Evolutionary conservation across 2,329 filamentous ascomycete genomes (phyloP), one percentile per base, ranked within the genome.

Genomic region (Verticillium albo-atrum): DNA sequence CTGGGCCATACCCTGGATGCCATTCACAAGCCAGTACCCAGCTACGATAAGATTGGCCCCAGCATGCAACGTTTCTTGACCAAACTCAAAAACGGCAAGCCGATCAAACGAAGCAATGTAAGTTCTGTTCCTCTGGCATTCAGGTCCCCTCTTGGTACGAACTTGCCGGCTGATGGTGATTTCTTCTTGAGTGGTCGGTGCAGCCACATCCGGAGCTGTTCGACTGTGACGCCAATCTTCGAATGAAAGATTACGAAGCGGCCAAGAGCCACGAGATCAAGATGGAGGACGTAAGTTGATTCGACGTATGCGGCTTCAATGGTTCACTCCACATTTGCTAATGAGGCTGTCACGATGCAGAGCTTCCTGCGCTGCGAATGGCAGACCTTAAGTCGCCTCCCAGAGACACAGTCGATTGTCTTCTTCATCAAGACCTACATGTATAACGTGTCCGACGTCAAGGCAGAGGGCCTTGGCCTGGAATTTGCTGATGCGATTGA

Each of bases 351-450:
- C 17, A 3, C 17, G 2, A 17, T n/a, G 10, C 27, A 54, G 74
- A 68, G 74, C 6, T 71, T 68, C 54, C 62, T 80, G 5, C 74
- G 80, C 27, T 75, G 79, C 30, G 82, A 86, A 67, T 71, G 82
- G 15, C 82, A 85, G 65, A 81, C 80, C 0, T 63, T 84, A 30
- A 80, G 74, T 1, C 74, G 82, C 1, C 72, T 85, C 7, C 81
- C 81, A 1, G 65, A 72, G 59, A 80, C 77, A 0, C 66, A 68
- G 3, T 77, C 78, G 0, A 68, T 84, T 2, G 66, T 84, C 14
- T 85, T 85, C 67, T 81, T 80, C 10, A 82, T 85, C 72, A 84
- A 84, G 70, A 83, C 82, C 0, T 82, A 82, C 60, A 60, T 83
- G 17, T 83, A 82, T 55, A 76, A 78, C 0, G 60, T 85, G 0